Evolutionary conservation across 192 early-diverging fungal species (phyloP).

Genomic region (Chytriomyces sp.): DNA sequence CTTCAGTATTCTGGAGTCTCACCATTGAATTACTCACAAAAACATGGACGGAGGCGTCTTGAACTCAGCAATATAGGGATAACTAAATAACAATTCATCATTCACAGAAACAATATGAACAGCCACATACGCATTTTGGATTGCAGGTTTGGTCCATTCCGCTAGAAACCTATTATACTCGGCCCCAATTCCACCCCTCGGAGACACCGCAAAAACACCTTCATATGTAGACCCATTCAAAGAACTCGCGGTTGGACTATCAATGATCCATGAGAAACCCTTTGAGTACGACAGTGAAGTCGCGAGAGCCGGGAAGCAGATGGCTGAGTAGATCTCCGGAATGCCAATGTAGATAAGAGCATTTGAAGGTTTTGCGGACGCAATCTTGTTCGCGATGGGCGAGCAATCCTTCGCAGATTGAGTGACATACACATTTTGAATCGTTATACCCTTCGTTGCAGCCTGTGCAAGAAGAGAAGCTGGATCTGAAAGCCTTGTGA

Average conservation of each 20-base stretch:
- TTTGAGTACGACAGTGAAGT: background rate
- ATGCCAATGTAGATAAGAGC: slow-evolving; percentile 2
- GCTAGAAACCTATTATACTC: background rate
- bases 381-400: background rate
- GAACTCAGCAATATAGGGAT: slow-evolving; percentile 15
- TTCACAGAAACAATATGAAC: background rate
- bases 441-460: background rate
- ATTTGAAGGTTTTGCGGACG: background rate
- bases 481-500: background rate
- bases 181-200: slow-evolving; percentile 1
- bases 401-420: background rate
- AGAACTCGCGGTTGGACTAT: background rate
- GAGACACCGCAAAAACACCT: slow-evolving; percentile 4
- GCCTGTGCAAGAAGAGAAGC: background rate
- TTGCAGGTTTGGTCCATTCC: background rate
- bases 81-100: background rate
- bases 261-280: slow-evolving; percentile 19
- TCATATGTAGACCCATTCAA: background rate
- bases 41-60: background rate
- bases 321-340: background rate
- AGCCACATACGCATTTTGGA: background rate
- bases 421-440: background rate
- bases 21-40: slow-evolving; percentile 2
- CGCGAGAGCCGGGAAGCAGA: background rate
- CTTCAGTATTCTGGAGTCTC: background rate